phyloP scores from a whole-genome alignment of 2,329 filamentous ascomycete genomes.

The Mycogone perniciosa region DNA sequence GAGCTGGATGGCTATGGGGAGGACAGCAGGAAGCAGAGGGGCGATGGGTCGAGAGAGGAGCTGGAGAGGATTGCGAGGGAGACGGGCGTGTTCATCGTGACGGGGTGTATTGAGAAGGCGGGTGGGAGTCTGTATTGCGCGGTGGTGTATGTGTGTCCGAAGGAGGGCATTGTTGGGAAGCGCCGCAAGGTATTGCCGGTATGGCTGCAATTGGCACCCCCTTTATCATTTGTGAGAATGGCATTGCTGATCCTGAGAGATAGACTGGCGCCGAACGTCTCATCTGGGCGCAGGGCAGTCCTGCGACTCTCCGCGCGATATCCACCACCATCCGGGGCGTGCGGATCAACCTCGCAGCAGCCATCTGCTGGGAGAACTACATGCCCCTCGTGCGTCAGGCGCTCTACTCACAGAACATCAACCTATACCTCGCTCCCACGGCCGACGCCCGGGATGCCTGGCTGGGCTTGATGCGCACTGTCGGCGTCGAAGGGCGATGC shows the following conservation, averaged over 20 bases:
- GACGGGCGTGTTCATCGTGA: conserved; percentile 75
- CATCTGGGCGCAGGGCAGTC: conserved; percentile 82
- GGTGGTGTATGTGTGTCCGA: conserved; percentile 75
- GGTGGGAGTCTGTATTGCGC: conserved; percentile 81
- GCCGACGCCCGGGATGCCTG: conserved; percentile 80
- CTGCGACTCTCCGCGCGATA: conserved; percentile 71
- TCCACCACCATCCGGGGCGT: conserved; percentile 73
- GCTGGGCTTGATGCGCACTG: conserved; percentile 73
- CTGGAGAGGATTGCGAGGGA: conserved; percentile 70
- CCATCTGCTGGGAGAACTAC: conserved; percentile 96
- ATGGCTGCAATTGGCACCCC: conserved; percentile 24
- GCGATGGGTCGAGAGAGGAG: conserved; percentile 65
- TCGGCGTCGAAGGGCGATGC: conserved; percentile 74
- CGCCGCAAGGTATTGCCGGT: conserved; percentile 87
- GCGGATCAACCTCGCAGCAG: conserved; percentile 72
- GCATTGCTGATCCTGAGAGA: neutral
- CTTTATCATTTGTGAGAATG: neutral
- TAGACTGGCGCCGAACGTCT: conserved; percentile 74
- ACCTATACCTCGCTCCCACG: conserved; percentile 84
- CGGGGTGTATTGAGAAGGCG: conserved; percentile 70
- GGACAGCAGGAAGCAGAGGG: conserved; percentile 22
- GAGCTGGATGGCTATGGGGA: conserved; percentile 35
- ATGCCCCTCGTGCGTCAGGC: conserved; percentile 84
- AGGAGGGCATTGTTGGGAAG: conserved; percentile 69
- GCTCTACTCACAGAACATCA: conserved; percentile 85